Base-by-base conservation (phyloP, 768 basidiomycete species). In the Tricholoma hemisulphureum region DNA sequence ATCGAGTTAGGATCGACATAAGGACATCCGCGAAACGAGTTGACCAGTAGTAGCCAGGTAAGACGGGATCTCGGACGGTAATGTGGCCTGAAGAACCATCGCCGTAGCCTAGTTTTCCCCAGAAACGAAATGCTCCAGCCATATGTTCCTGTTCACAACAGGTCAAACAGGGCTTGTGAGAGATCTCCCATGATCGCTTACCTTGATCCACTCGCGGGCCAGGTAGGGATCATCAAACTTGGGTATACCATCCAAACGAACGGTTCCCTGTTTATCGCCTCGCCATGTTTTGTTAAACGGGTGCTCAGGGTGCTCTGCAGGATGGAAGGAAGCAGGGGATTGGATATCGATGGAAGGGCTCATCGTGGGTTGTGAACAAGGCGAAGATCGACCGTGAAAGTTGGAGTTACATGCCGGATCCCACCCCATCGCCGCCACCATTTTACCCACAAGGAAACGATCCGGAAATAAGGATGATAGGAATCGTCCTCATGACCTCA, bases 21-120 rank as follows among this genome's bases (percentile, higher is more conserved):
- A 29, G 20, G 11, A 7, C 7, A 29, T 2, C 6, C 28, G 11
- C 13, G 7, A 46, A 1, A 18, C 2, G 28, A 24, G 14, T 29
- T 37, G 16, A 69, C 66, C 68, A 69, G 55, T 67, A 69, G 37
- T 69, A 60, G 16, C 64, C 68, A 49, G 66, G 65, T 29, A 66
- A 49, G 24, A 69, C 68, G 4, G 69, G 63, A 31, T 66, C 75
- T 28, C 80, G 74, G 29, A 80, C 76, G 24, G 81, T 80, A 59
- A 82, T 82, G 61, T 82, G 79, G 1, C 80, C 81, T 10, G 80
- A 77, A 29, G 77, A 69, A 41, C 80, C 81, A 60, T 81, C 78
- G 53, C 75, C 76, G 58, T 75, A 81, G 20, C 79, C 80, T 23
- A 74, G 64, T 52, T 77, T 72, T 2, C 72, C 72, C 67, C 66